A percentile compares a stretch with the other conserved stretches of the same genome.
Conservation (phyloP, 768 basidiomycete species). For the Auriculariales sp. region DNA sequence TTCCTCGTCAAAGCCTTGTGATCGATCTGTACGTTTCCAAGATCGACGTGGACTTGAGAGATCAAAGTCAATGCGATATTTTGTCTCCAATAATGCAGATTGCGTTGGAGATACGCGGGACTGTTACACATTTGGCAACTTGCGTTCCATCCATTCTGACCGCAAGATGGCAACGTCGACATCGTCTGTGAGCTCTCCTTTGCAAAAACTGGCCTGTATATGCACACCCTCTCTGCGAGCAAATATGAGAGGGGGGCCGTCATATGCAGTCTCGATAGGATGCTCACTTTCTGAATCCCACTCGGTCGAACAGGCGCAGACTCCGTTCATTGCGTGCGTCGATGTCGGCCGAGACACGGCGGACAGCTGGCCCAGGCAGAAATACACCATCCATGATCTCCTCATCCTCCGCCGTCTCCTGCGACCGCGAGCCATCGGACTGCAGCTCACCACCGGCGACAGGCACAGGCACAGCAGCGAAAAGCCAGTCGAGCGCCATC, state of each 20-base stretch:
- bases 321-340: background rate
- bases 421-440: background rate
- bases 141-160: background rate
- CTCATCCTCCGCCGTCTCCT: background rate
- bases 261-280: background rate
- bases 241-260: background rate
- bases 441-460: background rate
- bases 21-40: too few species aligned
- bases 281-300: background rate
- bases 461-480: background rate
- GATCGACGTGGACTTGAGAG: too few species aligned
- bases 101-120: too few species aligned
- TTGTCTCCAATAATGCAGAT: too few species aligned
- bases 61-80: too few species aligned
- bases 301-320: background rate
- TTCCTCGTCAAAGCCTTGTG: constrained; percentile 36
- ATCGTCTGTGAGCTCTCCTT: background rate
- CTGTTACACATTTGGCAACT: too few species aligned
- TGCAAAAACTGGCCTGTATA: background rate
- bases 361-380: background rate
- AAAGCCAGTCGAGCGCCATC: background rate
- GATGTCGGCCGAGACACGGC: background rate
- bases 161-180: background rate
- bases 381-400: background rate
- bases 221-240: background rate